Percentiles rank a stretch among this genome's conserved stretches.
These are phyloP conservation scores for Protea cynaroides DNA, from an alignment of 164 flowering plant genomes.

Conservation along the genomic window DNA sequence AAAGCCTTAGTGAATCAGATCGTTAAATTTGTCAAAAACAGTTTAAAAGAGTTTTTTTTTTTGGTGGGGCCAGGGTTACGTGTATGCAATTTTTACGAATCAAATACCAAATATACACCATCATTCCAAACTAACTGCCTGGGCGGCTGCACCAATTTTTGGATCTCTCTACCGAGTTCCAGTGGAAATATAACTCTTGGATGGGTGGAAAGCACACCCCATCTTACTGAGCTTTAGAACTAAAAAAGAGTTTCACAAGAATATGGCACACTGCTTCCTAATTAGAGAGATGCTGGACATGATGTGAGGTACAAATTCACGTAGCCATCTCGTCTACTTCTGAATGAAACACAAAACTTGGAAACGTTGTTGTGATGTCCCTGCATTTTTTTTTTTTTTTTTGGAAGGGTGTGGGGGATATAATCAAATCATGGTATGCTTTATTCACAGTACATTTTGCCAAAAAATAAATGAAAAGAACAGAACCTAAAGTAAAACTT, in stretches of 20 bases:
- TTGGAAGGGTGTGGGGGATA: neutral
- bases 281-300: neutral
- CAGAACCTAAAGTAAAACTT: neutral
- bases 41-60: too few species aligned
- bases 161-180: too few species aligned
- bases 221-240: too few species aligned
- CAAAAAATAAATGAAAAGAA: neutral
- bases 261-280: neutral
- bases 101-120: too few species aligned
- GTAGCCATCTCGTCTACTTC: constrained; percentile 88
- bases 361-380: constrained; percentile 94
- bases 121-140: too few species aligned
- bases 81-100: too few species aligned
- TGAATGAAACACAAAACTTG: constrained; percentile 84
- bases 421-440: neutral
- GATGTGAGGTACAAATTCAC: constrained; percentile 8
- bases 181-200: too few species aligned
- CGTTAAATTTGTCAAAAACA: too few species aligned
- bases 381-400: constrained; percentile 32
- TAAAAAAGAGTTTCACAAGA: neutral
- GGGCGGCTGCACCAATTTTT: too few species aligned
- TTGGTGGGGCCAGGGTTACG: too few species aligned
- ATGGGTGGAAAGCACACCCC: too few species aligned
- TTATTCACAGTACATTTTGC: neutral
- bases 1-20: too few species aligned